Evolutionary conservation across 176 grass and related monocot genomes (phyloP), one percentile per base, ranked within the genome.

Genomic region (Alloteropsis semialata): DNA sequence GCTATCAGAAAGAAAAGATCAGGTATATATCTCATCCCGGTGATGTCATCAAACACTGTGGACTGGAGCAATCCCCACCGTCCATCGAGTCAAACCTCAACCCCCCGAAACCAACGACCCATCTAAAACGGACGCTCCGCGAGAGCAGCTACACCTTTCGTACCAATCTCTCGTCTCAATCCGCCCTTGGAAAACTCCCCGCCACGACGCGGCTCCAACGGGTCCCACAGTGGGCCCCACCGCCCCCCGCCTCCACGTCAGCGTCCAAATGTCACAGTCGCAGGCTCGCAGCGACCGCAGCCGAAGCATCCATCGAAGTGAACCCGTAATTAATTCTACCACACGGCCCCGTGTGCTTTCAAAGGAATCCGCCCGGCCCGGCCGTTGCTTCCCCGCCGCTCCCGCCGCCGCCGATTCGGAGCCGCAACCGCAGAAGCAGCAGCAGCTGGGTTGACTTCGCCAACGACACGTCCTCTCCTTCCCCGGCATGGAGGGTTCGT

Each of bases 371-470:
- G 65, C 56, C 13, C 27, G 28, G 6, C 25, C 67, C 21, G 22
- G 29, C 42, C 56, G 58, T 50, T 50, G 22, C 69, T 88, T 78
- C 56, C 65, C 73, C 55, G 80, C 41, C 78, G 78, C 34, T 7
- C 51, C 63, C 80, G 29, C 9, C 76, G 39, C 80, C 51, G 45
- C 46, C 48, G 22, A 15, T 5, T 2, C 13, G 14, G 2, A 13
- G 15, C 10, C 51, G 18, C 19, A 21, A 58, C 3, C 19, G 8
- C 19, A 65, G 17, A 39, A 22, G 17, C 58, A 34, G 7, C 76
- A 8, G 25, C 37, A 8, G 51, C 45, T 30, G 46, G 33, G 68
- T 88, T 78, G 79, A 77, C 86, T 34, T n/a, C 32, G 1, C 14
- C 5, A 13, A 16, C 15, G 16, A 5, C 14, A n/a, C n/a, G n/a